phyloP scores from a whole-genome alignment of 495 filamentous ascomycete genomes.

The Talaromyces proteolyticus region DNA sequence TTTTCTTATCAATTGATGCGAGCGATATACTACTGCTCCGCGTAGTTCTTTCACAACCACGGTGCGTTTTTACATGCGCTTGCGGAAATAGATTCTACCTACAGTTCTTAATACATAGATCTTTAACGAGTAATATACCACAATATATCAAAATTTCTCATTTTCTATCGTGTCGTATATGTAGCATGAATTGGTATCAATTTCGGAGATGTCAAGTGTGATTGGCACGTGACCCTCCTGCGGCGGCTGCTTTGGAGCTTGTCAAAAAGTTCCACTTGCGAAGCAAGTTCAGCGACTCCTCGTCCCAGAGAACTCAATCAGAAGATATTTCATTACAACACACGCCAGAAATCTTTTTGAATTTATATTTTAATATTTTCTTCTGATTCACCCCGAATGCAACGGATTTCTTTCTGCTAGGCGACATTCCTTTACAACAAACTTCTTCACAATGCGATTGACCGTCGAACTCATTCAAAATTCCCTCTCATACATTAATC shows the following conservation, averaged over 20 bases:
- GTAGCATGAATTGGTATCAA: not conserved
- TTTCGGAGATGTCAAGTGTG: not conserved
- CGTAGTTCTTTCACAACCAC: not conserved
- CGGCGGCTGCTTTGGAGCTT: not conserved
- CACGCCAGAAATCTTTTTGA: not conserved
- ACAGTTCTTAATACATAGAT: too few relatives aligned
- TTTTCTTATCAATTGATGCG: not conserved
- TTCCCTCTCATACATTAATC: slow-evolving; percentile 95
- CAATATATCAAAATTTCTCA: not conserved
- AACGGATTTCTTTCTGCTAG: not conserved
- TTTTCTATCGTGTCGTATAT: not conserved
- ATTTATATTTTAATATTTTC: not conserved
- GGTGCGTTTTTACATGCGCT: too few relatives aligned
- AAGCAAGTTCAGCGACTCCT: too few relatives aligned
- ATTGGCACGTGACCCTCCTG: not conserved
- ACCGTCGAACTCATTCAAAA: slow-evolving; percentile 87
- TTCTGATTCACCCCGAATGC: too few relatives aligned
- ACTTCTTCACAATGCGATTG: slow-evolving; percentile 69
- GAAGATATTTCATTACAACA: not conserved
- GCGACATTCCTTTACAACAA: not conserved
- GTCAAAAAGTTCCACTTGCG: not conserved
- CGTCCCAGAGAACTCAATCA: not conserved
- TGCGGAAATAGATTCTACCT: not conserved
- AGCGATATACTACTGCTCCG: too few relatives aligned
- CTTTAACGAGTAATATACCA: too few relatives aligned